Evolutionary conservation across 2,329 filamentous ascomycete genomes (phyloP).

Genomic region (Verticillium tricorpus): DNA sequence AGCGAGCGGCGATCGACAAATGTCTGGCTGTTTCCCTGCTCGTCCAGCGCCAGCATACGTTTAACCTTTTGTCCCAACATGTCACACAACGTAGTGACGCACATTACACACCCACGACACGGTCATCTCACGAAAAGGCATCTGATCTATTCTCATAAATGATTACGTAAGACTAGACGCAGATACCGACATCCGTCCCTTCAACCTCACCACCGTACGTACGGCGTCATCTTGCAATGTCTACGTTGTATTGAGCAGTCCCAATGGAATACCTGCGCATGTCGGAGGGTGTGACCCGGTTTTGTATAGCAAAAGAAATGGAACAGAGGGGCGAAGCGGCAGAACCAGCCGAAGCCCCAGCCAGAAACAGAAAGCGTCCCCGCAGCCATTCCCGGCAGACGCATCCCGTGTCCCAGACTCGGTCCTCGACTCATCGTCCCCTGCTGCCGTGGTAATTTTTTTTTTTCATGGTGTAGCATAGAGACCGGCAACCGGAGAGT

Average conservation of each 20-base stretch:
- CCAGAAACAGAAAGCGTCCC: neutral
- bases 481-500: neutral
- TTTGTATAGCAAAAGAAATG: neutral
- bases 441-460: neutral
- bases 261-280: neutral
- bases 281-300: neutral
- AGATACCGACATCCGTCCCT: neutral
- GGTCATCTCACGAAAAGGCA: too few relatives aligned
- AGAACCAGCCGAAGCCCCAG: neutral
- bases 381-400: neutral
- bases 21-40: too few relatives aligned
- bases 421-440: neutral
- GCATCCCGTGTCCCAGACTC: neutral
- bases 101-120: too few relatives aligned
- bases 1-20: too few relatives aligned
- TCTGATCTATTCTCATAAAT: neutral
- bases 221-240: neutral
- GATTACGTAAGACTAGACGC: neutral
- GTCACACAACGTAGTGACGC: too few relatives aligned
- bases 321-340: neutral
- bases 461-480: neutral
- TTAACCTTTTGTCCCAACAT: too few relatives aligned
- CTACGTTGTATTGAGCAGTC: neutral
- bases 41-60: too few relatives aligned
- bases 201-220: neutral